Base-by-base conservation (phyloP, 2,329 filamentous ascomycete species). In the Fusarium heterosporum region DNA sequence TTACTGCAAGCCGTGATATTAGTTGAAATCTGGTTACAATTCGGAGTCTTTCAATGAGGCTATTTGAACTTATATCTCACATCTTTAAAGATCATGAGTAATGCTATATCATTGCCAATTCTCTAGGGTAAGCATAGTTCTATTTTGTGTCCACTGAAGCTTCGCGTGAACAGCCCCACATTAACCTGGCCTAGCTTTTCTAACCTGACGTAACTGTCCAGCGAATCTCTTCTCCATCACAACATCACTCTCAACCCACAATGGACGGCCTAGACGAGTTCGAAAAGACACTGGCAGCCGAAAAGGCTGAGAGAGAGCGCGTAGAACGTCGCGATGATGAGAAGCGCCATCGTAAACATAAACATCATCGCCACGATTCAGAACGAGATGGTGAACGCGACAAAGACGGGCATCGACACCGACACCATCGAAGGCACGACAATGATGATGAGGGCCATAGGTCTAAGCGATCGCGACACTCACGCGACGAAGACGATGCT, bases 201-300 rank as follows among this genome's bases (percentile, higher is more conserved):
- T 4, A 16, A 45, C 64, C 47, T 68, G 60, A 68, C 55, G 65
- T 68, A 68, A 66, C 60, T 30, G 22, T 22, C 26, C 11, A 47
- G 22, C n/a, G 8, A 6, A 43, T 34, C 17, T 32, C 36, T 22
- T 32, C 36, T n/a, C 14, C n/a, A 47, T 34, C 40, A 55, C 42
- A 26, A 28, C 30, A 43, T 1, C 10, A 29, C 10, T 1, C 2
- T 4, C 10, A n/a, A 19, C 3, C n/a, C n/a, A 14, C 14, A 8
- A 87, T 85, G 84, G 82, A 85, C 66, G 80, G 84, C n/a, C 79
- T 87, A 11, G 85, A 85, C 47, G 92, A 94, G 58, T 96, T 96
- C 61, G 93, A 96, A 77, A 92, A 90, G 75, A 83, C 89, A 26
- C 83, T 96, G 13, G 90, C 89, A 2, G 85, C 89, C 42, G 89